Evolutionary conservation across 2,329 filamentous ascomycete genomes (phyloP).

Genomic region (Aspergillus nomiae): DNA sequence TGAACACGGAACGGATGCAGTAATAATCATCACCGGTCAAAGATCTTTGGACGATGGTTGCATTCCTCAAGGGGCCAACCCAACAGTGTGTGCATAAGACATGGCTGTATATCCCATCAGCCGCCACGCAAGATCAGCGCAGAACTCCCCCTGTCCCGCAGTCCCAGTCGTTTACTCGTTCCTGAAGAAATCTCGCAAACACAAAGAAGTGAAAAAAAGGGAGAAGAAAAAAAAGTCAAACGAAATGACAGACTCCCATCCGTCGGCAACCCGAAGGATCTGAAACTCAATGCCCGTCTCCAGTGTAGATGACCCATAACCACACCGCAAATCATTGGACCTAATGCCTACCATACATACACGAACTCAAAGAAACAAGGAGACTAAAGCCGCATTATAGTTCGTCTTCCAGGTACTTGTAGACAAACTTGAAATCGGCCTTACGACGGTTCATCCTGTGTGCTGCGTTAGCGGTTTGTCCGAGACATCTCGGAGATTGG

Average conservation of each 20-base stretch:
- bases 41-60: constrained; percentile 5
- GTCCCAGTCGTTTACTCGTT: constrained; percentile 35
- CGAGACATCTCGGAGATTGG: constrained; percentile 7
- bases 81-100: constrained; percentile 6
- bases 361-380: not conserved
- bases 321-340: constrained; percentile 2
- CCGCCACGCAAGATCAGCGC: constrained; percentile 18
- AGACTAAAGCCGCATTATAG: constrained; percentile 51
- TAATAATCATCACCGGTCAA: not conserved
- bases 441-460: constrained; percentile 96
- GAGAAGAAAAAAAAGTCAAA: constrained; percentile 5
- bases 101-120: constrained; percentile 20
- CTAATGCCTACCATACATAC: not conserved
- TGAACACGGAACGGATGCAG: not conserved
- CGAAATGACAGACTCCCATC: constrained; percentile 3
- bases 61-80: constrained; percentile 15
- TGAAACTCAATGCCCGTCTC: constrained; percentile 7
- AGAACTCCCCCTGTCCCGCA: constrained; percentile 32
- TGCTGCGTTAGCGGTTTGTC: constrained; percentile 16
- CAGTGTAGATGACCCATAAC: constrained; percentile 11
- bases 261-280: not conserved
- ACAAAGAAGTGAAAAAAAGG: constrained; percentile 19
- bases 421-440: constrained; percentile 96
- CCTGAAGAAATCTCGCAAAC: constrained; percentile 22
- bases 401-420: constrained; percentile 97